Conservation (phyloP, 495 filamentous ascomycete species). For the Penicillium herquei region DNA sequence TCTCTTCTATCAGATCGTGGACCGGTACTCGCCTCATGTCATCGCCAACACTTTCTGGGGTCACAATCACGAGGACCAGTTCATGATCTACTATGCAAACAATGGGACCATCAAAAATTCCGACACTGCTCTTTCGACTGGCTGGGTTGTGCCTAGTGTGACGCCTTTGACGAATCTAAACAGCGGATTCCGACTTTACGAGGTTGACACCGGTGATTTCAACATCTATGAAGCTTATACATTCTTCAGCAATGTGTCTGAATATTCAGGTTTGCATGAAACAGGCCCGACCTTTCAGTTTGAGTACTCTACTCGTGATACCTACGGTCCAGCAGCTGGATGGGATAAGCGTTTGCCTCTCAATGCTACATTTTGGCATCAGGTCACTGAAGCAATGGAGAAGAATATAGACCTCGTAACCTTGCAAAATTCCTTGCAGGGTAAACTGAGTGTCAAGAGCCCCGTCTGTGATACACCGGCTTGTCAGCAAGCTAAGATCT, state of each 20-base stretch:
- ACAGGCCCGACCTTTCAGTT: constrained; percentile 45
- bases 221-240: constrained; percentile 53
- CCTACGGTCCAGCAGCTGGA: constrained; percentile 43
- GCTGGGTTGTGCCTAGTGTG: constrained; percentile 53
- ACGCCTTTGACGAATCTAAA: constrained; percentile 56
- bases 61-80: constrained; percentile 56
- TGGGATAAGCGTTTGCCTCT: constrained; percentile 51
- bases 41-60: constrained; percentile 58
- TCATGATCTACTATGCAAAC: constrained; percentile 52
- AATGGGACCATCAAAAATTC: constrained; percentile 42
- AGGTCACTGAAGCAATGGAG: constrained; percentile 60
- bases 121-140: constrained; percentile 41
- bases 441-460: constrained; percentile 48
- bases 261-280: constrained; percentile 32
- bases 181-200: constrained; percentile 53
- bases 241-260: constrained; percentile 51
- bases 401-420: constrained; percentile 43
- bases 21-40: constrained; percentile 54
- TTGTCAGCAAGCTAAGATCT: constrained; percentile 56
- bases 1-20: constrained; percentile 56
- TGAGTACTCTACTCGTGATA: constrained; percentile 57
- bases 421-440: constrained; percentile 53
- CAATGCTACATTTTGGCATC: constrained; percentile 58
- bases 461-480: constrained; percentile 50
- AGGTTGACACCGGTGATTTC: constrained; percentile 54